Conservation (phyloP, 192 early-diverging fungal species). For the Mortierella antarctica region DNA sequence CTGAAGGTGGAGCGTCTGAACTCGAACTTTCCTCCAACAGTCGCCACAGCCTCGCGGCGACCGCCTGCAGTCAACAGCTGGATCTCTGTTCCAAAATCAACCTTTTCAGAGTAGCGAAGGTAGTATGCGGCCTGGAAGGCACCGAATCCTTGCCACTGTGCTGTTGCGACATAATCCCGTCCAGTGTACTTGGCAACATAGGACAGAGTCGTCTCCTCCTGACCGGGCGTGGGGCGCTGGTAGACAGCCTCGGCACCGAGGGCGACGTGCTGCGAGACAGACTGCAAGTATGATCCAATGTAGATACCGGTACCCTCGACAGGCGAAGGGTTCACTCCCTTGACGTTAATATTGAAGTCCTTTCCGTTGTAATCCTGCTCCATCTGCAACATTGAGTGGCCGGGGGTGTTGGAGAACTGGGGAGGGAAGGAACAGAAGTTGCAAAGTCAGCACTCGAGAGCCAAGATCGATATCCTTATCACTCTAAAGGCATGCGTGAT, state of each 20-base stretch:
- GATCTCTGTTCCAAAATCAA: constrained; percentile 93
- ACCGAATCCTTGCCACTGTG: constrained; percentile 73
- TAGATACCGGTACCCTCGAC: constrained; percentile 92
- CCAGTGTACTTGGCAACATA: constrained; percentile 78
- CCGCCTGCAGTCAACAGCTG: constrained; percentile 79
- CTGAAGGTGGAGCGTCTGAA: constrained; percentile 92
- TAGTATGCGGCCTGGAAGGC: constrained; percentile 88
- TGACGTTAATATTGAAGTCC: constrained; percentile 92
- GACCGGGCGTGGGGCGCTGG: constrained; percentile 85
- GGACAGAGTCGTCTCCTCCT: constrained; percentile 81
- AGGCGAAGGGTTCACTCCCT: constrained; percentile 96
- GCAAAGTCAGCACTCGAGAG: neutral
- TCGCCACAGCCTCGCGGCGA: constrained; percentile 90
- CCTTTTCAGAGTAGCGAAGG: constrained; percentile 90
- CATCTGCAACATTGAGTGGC: constrained; percentile 90
- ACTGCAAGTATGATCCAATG: constrained; percentile 91
- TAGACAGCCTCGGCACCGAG: constrained; percentile 89
- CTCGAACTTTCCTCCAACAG: constrained; percentile 96
- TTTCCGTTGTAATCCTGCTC: constrained; percentile 93
- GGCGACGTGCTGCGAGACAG: constrained; percentile 83
- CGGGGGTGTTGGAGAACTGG: constrained; percentile 75
- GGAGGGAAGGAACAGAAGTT: neutral
- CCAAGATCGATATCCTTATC: too few species aligned
- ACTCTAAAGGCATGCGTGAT: neutral
- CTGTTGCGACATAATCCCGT: constrained; percentile 74